phyloP scores from a whole-genome alignment of 176 grass and related monocot species.

The Dactylis glomerata region DNA sequence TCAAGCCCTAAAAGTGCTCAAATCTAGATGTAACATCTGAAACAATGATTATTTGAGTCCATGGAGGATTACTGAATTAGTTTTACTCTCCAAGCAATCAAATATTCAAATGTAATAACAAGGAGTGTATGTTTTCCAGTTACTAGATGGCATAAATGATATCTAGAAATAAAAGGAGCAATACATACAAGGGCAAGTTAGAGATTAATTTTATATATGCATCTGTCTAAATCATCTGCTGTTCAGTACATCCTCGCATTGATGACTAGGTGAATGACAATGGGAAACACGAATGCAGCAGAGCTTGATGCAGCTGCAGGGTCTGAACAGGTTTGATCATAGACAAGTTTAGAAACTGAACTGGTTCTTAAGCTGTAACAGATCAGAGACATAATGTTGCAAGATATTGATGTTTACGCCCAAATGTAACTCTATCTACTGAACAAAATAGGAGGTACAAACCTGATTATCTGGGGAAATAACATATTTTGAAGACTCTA shows the following conservation, averaged over 20 bases:
- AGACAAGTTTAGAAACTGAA: not conserved
- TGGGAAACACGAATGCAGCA: conserved; percentile 6
- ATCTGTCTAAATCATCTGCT: not conserved
- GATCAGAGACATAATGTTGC: not conserved
- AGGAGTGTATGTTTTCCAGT: not conserved
- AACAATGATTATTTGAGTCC: not conserved
- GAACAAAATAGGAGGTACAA: not conserved
- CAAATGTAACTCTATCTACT: not conserved
- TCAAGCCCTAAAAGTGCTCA: not conserved
- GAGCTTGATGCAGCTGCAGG: not conserved
- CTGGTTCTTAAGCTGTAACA: not conserved
- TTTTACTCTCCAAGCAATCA: not conserved
- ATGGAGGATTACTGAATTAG: not conserved
- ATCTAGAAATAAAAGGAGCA: not conserved
- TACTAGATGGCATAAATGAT: not conserved
- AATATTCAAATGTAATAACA: conserved; percentile 15
- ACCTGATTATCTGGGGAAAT: conserved; percentile 77
- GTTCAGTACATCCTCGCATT: not conserved
- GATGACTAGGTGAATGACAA: not conserved
- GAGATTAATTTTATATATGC: not conserved
- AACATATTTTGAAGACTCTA: conserved; percentile 69
- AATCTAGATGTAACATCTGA: conserved; percentile 6
- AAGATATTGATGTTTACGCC: not conserved
- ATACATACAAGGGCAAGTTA: not conserved
- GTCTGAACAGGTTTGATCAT: conserved; percentile 9